These are phyloP conservation scores for Taphrina flavorubra DNA, from an alignment of 1,139 yeast species.

Conservation along the genomic window DNA sequence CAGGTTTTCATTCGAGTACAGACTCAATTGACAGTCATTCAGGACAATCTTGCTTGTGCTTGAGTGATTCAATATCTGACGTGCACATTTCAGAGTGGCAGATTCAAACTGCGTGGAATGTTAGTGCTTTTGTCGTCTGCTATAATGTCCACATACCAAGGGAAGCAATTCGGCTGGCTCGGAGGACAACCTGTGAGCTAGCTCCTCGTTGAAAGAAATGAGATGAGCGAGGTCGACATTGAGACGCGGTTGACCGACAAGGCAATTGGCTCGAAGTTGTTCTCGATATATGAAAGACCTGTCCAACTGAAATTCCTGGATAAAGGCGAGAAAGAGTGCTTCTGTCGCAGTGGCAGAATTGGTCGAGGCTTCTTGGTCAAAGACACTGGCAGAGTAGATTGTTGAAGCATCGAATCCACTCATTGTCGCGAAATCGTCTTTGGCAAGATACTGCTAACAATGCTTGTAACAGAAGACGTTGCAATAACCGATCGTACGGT, in stretches of 20 bases:
- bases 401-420: conserved; percentile 37
- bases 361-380: conserved; percentile 29
- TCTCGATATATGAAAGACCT: conserved; percentile 82
- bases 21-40: conserved; percentile 82
- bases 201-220: conserved; percentile 84
- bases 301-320: conserved; percentile 83
- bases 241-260: conserved; percentile 74
- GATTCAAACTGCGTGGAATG: conserved; percentile 62
- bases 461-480: too few relatives aligned
- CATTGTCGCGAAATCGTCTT: conserved; percentile 1
- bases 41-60: conserved; percentile 60
- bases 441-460: too few relatives aligned
- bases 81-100: conserved; percentile 90
- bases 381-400: conserved; percentile 37
- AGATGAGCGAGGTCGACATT: conserved; percentile 84
- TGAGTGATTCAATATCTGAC: conserved; percentile 70
- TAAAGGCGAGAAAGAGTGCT: conserved; percentile 67
- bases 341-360: conserved; percentile 38
- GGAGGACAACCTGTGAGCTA: conserved; percentile 80
- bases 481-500: too few relatives aligned
- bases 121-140: not conserved
- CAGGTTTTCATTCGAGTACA: conserved; percentile 74
- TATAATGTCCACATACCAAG: conserved; percentile 50
- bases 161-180: conserved; percentile 92
- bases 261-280: conserved; percentile 83